Percentiles rank a stretch among this genome's conserved stretches.
Conservation (phyloP, 305 asterid genomes). For the Solanum chacoense region DNA sequence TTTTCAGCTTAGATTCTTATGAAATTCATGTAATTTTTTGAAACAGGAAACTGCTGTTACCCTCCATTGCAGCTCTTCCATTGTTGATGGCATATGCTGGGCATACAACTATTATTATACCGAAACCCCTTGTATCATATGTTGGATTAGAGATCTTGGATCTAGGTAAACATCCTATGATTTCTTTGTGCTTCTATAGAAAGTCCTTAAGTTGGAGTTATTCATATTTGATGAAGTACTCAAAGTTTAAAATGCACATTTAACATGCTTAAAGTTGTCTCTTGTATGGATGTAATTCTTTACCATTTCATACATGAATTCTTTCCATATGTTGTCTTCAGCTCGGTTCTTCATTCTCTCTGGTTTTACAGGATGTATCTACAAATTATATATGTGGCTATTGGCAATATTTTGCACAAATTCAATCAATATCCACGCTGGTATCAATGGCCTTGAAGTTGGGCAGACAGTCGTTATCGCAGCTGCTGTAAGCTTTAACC, state of each 20-base stretch:
- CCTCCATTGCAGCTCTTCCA: conserved; percentile 89
- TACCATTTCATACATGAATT: neutral
- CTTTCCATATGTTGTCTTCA: neutral
- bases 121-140: conserved; percentile 71
- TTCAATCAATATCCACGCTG: conserved; percentile 90
- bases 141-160: conserved; percentile 58
- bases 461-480: conserved; percentile 89
- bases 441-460: conserved; percentile 95
- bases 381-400: conserved; percentile 87
- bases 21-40: conserved; percentile 20
- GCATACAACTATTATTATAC: conserved; percentile 75
- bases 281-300: neutral
- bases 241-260: neutral
- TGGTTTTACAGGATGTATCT: conserved; percentile 55
- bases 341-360: neutral
- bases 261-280: neutral
- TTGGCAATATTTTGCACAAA: conserved; percentile 93
- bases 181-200: neutral
- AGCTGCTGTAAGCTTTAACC: conserved; percentile 53
- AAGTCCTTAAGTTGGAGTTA: neutral
- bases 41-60: conserved; percentile 72
- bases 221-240: neutral
- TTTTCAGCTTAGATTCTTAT: conserved; percentile 9
- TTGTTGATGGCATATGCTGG: conserved; percentile 95
- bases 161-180: conserved; percentile 36